These are phyloP conservation scores for Phialocephala subalpina DNA, from an alignment of 2,329 filamentous ascomycete genomes.

Conservation along the genomic window DNA sequence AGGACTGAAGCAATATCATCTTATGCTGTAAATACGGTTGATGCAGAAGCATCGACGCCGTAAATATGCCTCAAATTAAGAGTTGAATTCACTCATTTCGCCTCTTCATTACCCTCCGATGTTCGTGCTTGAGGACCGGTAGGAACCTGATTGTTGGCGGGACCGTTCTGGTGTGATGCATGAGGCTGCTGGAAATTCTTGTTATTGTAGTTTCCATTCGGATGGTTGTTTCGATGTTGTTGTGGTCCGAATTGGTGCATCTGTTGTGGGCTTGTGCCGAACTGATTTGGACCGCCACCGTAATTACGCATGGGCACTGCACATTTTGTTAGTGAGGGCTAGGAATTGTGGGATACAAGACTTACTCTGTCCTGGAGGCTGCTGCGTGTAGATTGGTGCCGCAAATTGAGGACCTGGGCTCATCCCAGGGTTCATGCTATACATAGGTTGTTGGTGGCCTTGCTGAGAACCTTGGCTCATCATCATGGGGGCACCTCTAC, in stretches of 20 bases:
- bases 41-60: slow-evolving; percentile 44
- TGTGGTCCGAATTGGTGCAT: slow-evolving; percentile 65
- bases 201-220: slow-evolving; percentile 59
- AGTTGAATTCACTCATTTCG: slow-evolving; percentile 51
- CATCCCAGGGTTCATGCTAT: slow-evolving; percentile 76
- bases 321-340: slow-evolving; percentile 45
- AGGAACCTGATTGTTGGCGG: slow-evolving; percentile 46
- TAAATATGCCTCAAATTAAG: slow-evolving; percentile 22
- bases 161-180: slow-evolving; percentile 48
- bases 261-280: slow-evolving; percentile 68
- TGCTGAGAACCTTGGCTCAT: slow-evolving; percentile 93
- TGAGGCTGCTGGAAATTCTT: slow-evolving; percentile 57
- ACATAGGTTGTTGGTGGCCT: slow-evolving; percentile 73
- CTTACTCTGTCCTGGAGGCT: slow-evolving; percentile 79
- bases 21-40: slow-evolving; percentile 37
- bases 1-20: slow-evolving; percentile 33
- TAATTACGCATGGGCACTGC: slow-evolving; percentile 69
- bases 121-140: slow-evolving; percentile 48
- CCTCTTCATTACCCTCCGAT: slow-evolving; percentile 53
- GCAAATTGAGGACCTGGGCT: slow-evolving; percentile 69
- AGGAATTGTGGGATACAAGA: slow-evolving; percentile 6
- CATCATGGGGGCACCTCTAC: slow-evolving; percentile 90
- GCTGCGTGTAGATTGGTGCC: slow-evolving; percentile 70
- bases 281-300: slow-evolving; percentile 66
- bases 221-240: slow-evolving; percentile 59